A percentile compares a stretch with the other conserved stretches of the same genome.
Evolutionary conservation across 1,284 basidiomycete species (phyloP).

Genomic region (Fomes fomentarius): DNA sequence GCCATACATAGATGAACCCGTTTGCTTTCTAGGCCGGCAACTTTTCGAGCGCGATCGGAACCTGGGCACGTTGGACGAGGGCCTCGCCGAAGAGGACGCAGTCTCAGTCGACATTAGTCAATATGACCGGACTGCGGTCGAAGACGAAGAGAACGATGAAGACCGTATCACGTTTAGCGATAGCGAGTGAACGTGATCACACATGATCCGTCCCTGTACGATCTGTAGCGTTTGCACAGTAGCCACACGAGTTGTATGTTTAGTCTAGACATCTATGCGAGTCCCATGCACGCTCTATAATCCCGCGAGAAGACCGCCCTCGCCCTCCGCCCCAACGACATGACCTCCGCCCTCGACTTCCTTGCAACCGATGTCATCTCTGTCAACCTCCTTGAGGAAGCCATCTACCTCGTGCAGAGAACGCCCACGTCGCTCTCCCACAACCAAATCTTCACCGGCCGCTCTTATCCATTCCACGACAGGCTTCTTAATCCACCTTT

Average conservation of each 20-base stretch:
- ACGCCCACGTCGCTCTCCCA: constrained; percentile 34
- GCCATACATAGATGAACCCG: neutral
- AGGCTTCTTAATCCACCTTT: constrained; percentile 74
- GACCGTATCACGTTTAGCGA: constrained; percentile 76
- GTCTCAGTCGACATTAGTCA: constrained; percentile 87
- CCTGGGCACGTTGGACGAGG: constrained; percentile 72
- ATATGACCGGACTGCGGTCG: constrained; percentile 72
- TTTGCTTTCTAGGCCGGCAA: constrained; percentile 69
- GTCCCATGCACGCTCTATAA: constrained; percentile 35
- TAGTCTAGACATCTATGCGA: constrained; percentile 21
- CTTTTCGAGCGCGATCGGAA: constrained; percentile 83
- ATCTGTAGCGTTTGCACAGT: constrained; percentile 24
- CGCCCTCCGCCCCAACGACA: constrained; percentile 41
- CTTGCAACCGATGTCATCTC: constrained; percentile 52
- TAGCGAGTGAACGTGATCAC: constrained; percentile 59
- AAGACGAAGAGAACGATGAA: constrained; percentile 66
- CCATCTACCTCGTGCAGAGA: constrained; percentile 55
- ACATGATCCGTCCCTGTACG: neutral
- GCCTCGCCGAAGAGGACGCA: constrained; percentile 79
- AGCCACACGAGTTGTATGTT: constrained; percentile 5
- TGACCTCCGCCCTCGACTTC: constrained; percentile 40
- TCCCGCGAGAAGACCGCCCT: constrained; percentile 46
- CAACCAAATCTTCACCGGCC: constrained; percentile 55
- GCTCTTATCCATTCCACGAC: constrained; percentile 77
- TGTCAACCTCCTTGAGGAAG: constrained; percentile 59